Base-by-base conservation (phyloP, 441 rosid genomes). In the Jatropha multifida region DNA sequence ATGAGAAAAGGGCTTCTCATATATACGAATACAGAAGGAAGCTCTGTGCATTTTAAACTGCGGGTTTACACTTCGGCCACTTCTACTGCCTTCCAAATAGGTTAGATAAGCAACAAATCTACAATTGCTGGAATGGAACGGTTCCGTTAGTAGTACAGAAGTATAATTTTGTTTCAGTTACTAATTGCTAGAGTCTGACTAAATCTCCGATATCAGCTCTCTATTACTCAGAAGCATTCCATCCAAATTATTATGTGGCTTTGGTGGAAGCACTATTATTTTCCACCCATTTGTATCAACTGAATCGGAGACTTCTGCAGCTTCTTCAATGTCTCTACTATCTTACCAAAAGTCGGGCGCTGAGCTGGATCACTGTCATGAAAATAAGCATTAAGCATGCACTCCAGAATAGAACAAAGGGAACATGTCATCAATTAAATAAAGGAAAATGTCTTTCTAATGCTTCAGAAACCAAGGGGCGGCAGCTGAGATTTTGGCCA, bases 261-360 rank as follows among this genome's bases (percentile, higher is more conserved):
- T 32, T 14, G 32, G 65, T 20, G 54, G 56, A 42, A 27, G 59
- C 5, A 32, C 55, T 58, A 27, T 32, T 56, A 78, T 76, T 78
- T 23, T 12, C 86, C 86, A 49, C 88, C 94, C 89, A 89, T 88
- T 78, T 85, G 88, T 77, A 88, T 86, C 79, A 82, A 71, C 84
- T 88, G 87, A 64, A 81, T 76, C 4, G 98, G 97, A 52, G 98
- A 93, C 77, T 92, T 95, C 69, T 92, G 80, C 84, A 93, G 77
- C 86, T 90, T 90, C 93, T 95, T 95, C 73, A 95, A 80, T 3
- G 91, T 74, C 20, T 84, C 83, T 1, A 95, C 97, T 65, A 95
- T 92, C 62, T 79, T 80, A 4, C 83, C 80, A 69, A 95, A 89
- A 20, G 95, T 77, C 41, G 99, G 99, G 38, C 98, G 91, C 69